Evolutionary conservation across 1,284 basidiomycete genomes (phyloP), one percentile per base, ranked within the genome.

Genomic region (Pseudozyma pruni): DNA sequence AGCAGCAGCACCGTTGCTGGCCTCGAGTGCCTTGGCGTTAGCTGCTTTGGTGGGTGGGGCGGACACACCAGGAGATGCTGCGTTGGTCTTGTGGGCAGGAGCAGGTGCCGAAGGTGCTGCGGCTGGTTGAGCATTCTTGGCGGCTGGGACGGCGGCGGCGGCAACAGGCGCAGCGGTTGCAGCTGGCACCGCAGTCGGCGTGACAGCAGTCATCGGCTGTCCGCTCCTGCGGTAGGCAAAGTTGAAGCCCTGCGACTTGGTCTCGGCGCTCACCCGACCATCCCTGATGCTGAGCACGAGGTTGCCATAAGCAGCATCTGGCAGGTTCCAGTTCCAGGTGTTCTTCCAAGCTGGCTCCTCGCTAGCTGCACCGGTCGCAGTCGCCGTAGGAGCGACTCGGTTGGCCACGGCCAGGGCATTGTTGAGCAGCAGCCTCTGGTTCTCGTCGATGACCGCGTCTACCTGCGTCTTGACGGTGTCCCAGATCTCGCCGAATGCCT

Each of bases 241-340:
- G 85, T 97, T 98, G 86, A 98, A 76, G 90, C 94, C 95, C 86
- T 94, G 92, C 76, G 90, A 91, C 83, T 91, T 93, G 72, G 94
- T 87, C 83, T 98, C 94, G 0, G 91, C 90, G 61, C 91, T 93
- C 39, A 99, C 89, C 39, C 95, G 86, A 2, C 94, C 94, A 63
- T 97, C 94, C 72, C 90, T 90, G 75, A 98, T 85, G 71, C 95
- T 92, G 42, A 99, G 85, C 1, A 97, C 85, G 37, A 98, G 87
- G 16, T 88, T 89, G 2, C 95, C 96, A 72, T 91, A 95, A 1
- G 92, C 90, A 8, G 94, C 95, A 79, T 98, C 95, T 59, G 94
- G 84, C 49, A 96, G 84, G 78, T 95, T 94, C 94, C 94, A 98
- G 83, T 98, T 94, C 95, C 95, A 98, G 78, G 91, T 93, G 83